Base-by-base conservation (phyloP, 75 land plant genomes). In the Selaginella moellendorffii region DNA sequence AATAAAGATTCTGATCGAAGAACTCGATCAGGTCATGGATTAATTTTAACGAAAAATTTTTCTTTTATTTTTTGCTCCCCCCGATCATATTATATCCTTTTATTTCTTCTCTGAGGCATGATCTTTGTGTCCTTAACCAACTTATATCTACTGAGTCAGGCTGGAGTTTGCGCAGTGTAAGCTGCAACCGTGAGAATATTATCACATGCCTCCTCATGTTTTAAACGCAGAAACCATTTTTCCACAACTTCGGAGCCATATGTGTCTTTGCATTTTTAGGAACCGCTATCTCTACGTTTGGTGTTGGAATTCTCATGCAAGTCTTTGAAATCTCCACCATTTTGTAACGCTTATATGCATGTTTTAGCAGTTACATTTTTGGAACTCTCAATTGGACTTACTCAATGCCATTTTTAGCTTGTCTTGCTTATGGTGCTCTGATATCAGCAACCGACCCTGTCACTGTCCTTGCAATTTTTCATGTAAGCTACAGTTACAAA, bases 41-140 rank as follows among this genome's bases (percentile, higher is more conserved):
- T 1, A 68, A 73, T 54, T 73, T 73, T 31, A 73, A 73, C 29
- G 58, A 68, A 20, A 18, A 29, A 0, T 73, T 73, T 51, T 73
- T 73, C 51, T 73, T 73, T 31, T 73, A 73, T 20, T 62, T 68
- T 51, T 28, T 73, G 25, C 46, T 73, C 19, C 76, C 76, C 12
- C 76, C 76, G 1, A 73, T 73, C 27, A 73, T 73, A 21, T 73
- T 73, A 73, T 73, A 73, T 73, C 76, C 76, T 73, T 60, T 19
- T 25, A 10, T 8, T 23, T 26, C 1, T 23, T 2, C 51, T 46
- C 18, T 46, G 51, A 10, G 10, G 10, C 51, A n/a, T n/a, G n/a
- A n/a, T n/a, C n/a, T n/a, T n/a, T n/a, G n/a, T n/a, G n/a, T n/a
- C 28, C 22, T 19, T 12, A n/a, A 54, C 1, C n/a, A 18, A 19